A percentile compares a stretch with the other conserved stretches of the same genome.
These are phyloP conservation scores for Lolium perenne DNA, from an alignment of 176 grass and related monocot genomes.

Conservation along the genomic window DNA sequence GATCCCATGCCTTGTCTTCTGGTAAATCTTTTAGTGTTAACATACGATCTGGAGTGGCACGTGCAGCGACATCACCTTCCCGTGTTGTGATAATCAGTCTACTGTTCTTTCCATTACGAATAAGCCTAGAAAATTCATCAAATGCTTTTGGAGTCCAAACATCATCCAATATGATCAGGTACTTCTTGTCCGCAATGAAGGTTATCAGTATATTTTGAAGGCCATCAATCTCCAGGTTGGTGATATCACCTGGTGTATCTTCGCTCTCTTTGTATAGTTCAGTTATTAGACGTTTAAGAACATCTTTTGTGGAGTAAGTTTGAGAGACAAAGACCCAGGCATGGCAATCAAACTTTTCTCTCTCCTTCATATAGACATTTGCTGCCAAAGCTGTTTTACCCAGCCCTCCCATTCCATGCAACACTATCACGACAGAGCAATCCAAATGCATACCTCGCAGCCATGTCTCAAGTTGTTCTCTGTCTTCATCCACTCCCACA, in stretches of 20 bases:
- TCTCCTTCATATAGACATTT: not conserved
- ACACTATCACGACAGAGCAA: no score
- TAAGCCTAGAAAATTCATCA: no score
- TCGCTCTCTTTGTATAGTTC: not conserved
- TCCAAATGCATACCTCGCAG: no score
- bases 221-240: not conserved
- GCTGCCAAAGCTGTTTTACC: constrained; percentile 23
- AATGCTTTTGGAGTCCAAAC: not conserved
- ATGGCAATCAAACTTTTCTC: not conserved
- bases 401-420: constrained; percentile 16
- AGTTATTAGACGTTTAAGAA: not conserved
- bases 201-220: not conserved
- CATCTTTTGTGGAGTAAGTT: not conserved
- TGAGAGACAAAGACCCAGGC: constrained; percentile 9
- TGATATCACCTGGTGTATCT: not conserved
- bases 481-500: no score
- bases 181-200: not conserved
- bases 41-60: no score
- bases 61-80: no score
- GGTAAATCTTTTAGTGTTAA: no score
- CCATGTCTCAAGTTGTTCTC: no score
- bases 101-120: no score
- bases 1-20: no score
- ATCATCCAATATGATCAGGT: not conserved
- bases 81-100: no score